These are phyloP conservation scores for Lichtheimia hyalospora DNA, from an alignment of 371 early-diverging fungal genomes.

Conservation along the genomic window DNA sequence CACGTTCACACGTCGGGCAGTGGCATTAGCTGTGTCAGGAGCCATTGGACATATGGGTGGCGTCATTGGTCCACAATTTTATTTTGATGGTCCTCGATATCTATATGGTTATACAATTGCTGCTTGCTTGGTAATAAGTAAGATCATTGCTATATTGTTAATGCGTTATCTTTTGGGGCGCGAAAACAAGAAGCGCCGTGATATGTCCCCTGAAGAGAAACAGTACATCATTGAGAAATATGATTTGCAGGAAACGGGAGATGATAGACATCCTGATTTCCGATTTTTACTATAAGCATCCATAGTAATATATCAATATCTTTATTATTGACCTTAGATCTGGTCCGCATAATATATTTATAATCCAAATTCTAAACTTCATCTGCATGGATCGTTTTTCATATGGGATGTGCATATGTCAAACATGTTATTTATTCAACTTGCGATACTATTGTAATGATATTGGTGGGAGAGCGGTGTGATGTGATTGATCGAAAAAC, in stretches of 20 bases:
- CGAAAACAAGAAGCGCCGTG: slow-evolving; percentile 5
- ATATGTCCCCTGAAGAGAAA: slow-evolving; percentile 5
- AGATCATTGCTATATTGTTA: not conserved
- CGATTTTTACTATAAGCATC: not conserved
- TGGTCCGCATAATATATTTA: too few relatives aligned
- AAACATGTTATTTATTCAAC: too few relatives aligned
- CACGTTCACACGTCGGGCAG: not conserved
- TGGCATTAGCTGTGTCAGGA: not conserved
- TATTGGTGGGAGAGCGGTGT: too few relatives aligned
- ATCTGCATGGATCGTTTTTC: too few relatives aligned
- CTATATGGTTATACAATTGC: slow-evolving; percentile 3
- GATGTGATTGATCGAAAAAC: too few relatives aligned
- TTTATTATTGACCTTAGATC: too few relatives aligned
- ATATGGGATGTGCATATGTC: too few relatives aligned
- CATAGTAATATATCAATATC: too few relatives aligned
- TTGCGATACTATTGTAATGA: too few relatives aligned
- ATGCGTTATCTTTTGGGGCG: slow-evolving; percentile 10
- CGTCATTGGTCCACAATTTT: slow-evolving; percentile 1
- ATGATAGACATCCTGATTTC: slow-evolving; percentile 9
- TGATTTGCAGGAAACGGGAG: not conserved
- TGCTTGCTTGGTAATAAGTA: not conserved
- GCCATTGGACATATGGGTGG: not conserved
- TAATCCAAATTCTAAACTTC: too few relatives aligned
- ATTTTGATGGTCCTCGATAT: slow-evolving; percentile 1
- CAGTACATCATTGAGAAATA: not conserved